A percentile compares a stretch with the other conserved stretches of the same genome.
Evolutionary conservation across 495 filamentous ascomycete species (phyloP).

Genomic region (Sphaerosporella brunnea): DNA sequence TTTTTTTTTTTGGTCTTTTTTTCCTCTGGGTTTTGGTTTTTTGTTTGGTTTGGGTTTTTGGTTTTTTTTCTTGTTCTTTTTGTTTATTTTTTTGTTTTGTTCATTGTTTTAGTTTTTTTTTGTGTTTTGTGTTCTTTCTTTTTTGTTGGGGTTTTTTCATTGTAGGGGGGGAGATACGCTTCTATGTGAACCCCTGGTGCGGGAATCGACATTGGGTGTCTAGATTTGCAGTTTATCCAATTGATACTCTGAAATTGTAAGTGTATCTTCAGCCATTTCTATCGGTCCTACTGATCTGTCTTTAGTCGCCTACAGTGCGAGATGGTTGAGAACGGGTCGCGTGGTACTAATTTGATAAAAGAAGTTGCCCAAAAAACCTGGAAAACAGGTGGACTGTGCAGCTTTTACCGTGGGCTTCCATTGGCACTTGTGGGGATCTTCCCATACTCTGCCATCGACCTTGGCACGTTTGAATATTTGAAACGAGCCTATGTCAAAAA

Average conservation of each 20-base stretch:
- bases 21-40: no score
- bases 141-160: no score
- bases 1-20: no score
- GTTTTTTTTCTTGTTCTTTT: no score
- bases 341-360: conserved; percentile 68
- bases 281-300: neutral
- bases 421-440: conserved; percentile 93
- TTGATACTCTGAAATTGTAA: conserved; percentile 94
- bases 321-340: conserved; percentile 65
- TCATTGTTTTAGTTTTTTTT: no score
- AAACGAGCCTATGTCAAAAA: conserved; percentile 54
- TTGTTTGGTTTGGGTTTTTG: no score
- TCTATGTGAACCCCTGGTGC: no score
- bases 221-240: conserved; percentile 88
- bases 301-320: conserved; percentile 81
- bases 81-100: no score
- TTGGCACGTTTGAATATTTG: conserved; percentile 83
- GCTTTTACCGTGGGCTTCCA: conserved; percentile 81
- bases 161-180: no score
- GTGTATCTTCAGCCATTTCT: conserved; percentile 25
- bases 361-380: conserved; percentile 73
- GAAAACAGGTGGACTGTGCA: conserved; percentile 49
- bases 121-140: no score
- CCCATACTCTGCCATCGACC: conserved; percentile 90
- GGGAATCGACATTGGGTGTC: no score